These are phyloP conservation scores for Xylaria scruposa DNA, from an alignment of 495 filamentous ascomycete genomes.

Conservation along the genomic window DNA sequence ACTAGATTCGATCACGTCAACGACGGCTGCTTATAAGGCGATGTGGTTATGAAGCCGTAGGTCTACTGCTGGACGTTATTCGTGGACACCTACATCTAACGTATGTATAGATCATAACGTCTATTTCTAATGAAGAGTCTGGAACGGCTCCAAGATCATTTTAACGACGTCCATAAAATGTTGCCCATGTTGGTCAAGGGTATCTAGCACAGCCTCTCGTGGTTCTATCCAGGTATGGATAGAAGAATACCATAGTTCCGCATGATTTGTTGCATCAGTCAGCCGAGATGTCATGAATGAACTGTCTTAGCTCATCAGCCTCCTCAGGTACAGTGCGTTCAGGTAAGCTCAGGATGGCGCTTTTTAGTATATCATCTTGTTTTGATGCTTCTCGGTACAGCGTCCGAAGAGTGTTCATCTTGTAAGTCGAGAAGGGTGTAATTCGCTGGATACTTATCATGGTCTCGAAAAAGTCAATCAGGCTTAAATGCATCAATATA, in stretches of 20 bases:
- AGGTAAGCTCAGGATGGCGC: constrained; percentile 49
- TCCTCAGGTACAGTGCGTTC: constrained; percentile 54
- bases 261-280: neutral
- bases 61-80: neutral
- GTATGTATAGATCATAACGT: neutral
- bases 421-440: constrained; percentile 47
- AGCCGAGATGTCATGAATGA: constrained; percentile 44
- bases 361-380: constrained; percentile 48
- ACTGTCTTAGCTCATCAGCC: constrained; percentile 46
- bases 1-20: neutral
- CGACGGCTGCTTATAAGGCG: neutral
- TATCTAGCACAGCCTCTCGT: constrained; percentile 15
- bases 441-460: constrained; percentile 62
- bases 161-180: neutral
- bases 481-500: constrained; percentile 77
- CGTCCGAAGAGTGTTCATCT: constrained; percentile 47
- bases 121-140: neutral
- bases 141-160: neutral
- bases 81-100: constrained; percentile 12
- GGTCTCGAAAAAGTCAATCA: constrained; percentile 78
- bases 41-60: neutral
- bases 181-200: neutral
- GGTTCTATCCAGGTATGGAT: neutral
- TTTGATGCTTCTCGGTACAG: constrained; percentile 48
- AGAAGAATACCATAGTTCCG: neutral